Evolutionary conservation across 352 stramenopile species (phyloP).

Genomic region (Pilasporangium apinafurcum): DNA sequence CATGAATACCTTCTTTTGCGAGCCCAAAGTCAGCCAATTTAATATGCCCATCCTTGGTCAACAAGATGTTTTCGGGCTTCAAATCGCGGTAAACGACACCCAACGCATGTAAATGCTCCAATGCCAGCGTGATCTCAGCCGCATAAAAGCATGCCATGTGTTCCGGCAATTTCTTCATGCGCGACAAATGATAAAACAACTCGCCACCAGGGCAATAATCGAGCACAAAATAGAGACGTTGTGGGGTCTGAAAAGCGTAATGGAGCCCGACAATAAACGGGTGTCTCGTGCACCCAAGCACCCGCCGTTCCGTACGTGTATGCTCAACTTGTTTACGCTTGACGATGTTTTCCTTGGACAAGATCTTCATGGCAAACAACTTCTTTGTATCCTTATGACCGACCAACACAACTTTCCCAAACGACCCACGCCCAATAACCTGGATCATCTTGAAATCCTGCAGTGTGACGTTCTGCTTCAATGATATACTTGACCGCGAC

Average conservation of each 20-base stretch:
- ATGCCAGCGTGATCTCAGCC: slow-evolving; percentile 77
- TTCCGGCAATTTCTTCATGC: slow-evolving; percentile 85
- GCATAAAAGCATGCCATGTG: slow-evolving; percentile 88
- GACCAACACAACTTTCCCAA: slow-evolving; percentile 89
- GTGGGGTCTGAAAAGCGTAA: slow-evolving; percentile 84
- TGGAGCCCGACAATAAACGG: slow-evolving; percentile 87
- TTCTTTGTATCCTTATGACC: slow-evolving; percentile 82
- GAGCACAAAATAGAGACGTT: slow-evolving; percentile 96
- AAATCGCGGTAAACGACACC: slow-evolving; percentile 82
- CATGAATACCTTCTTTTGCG: slow-evolving; percentile 71
- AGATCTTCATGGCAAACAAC: slow-evolving; percentile 90
- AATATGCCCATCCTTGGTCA: slow-evolving; percentile 74
- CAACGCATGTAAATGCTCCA: slow-evolving; percentile 79
- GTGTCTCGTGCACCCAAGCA: slow-evolving; percentile 78
- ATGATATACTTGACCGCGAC: slow-evolving; percentile 6
- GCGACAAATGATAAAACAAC: slow-evolving; percentile 84
- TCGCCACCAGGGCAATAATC: slow-evolving; percentile 87
- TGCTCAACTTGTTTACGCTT: slow-evolving; percentile 89
- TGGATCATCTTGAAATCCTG: slow-evolving; percentile 82
- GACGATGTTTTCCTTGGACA: slow-evolving; percentile 88
- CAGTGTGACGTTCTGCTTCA: slow-evolving; percentile 45
- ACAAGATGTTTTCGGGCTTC: slow-evolving; percentile 71
- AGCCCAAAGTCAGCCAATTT: slow-evolving; percentile 89
- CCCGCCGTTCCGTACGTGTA: slow-evolving; percentile 78
- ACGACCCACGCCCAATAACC: slow-evolving; percentile 89